These are phyloP conservation scores for Calonectria naviculata DNA, from an alignment of 2,329 filamentous ascomycete genomes.

Conservation along the genomic window DNA sequence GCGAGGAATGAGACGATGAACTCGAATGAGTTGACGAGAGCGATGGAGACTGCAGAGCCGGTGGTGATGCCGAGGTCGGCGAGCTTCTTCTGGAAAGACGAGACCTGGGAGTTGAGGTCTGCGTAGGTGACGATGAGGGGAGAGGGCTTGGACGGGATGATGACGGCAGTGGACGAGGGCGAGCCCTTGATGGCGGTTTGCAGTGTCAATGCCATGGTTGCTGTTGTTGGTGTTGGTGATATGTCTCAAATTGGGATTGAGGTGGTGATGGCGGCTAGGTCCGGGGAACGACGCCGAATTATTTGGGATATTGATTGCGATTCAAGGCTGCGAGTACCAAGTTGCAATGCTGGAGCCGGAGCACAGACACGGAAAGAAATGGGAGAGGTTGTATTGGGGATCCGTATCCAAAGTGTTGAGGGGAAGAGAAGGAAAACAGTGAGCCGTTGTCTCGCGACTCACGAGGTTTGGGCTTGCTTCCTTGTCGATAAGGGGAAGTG, in stretches of 20 bases:
- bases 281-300: neutral
- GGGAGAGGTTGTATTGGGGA: neutral
- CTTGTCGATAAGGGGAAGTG: constrained; percentile 33
- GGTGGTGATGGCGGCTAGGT: neutral
- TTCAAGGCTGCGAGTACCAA: neutral
- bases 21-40: constrained; percentile 85
- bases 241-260: neutral
- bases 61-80: constrained; percentile 78
- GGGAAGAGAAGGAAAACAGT: constrained; percentile 6
- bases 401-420: neutral
- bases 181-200: constrained; percentile 61
- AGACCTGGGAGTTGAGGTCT: constrained; percentile 73
- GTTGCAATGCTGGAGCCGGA: neutral
- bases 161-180: constrained; percentile 68
- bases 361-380: neutral
- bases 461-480: constrained; percentile 3
- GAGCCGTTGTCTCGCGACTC: constrained; percentile 7
- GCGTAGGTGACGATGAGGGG: constrained; percentile 77
- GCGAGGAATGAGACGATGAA: constrained; percentile 90
- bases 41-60: constrained; percentile 82
- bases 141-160: constrained; percentile 74
- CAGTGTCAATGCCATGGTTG: constrained; percentile 56
- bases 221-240: constrained; percentile 6
- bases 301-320: neutral
- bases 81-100: constrained; percentile 80